These are phyloP conservation scores for Platismatia glauca DNA, from an alignment of 495 filamentous ascomycete genomes.

Conservation along the genomic window DNA sequence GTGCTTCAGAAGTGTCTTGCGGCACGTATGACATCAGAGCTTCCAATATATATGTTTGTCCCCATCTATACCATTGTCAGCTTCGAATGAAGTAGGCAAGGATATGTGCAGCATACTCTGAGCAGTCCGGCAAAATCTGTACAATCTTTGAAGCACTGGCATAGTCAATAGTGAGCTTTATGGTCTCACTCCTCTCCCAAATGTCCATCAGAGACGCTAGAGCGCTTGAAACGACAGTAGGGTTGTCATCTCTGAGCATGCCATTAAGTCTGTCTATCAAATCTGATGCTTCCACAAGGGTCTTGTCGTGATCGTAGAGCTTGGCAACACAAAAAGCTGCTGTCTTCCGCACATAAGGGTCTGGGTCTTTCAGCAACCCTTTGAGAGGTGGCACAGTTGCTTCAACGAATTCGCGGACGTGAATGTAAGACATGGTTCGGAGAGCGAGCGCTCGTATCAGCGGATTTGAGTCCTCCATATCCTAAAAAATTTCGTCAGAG, in stretches of 20 bases:
- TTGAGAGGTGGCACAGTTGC: slow-evolving; percentile 79
- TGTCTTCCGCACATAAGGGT: slow-evolving; percentile 97
- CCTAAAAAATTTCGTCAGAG: slow-evolving; percentile 39
- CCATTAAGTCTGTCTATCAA: slow-evolving; percentile 86
- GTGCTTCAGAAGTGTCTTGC: slow-evolving; percentile 78
- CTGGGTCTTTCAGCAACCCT: slow-evolving; percentile 70
- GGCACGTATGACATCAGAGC: slow-evolving; percentile 97
- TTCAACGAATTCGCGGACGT: slow-evolving; percentile 93
- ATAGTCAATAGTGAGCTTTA: slow-evolving; percentile 97
- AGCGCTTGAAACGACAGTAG: slow-evolving; percentile 92
- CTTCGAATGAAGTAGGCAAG: background rate
- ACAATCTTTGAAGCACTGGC: slow-evolving; percentile 95
- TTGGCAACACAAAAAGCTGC: slow-evolving; percentile 96
- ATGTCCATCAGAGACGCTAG: slow-evolving; percentile 93
- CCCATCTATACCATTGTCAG: slow-evolving; percentile 64
- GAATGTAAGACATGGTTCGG: slow-evolving; percentile 93
- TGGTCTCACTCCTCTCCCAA: slow-evolving; percentile 94
- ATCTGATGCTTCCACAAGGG: slow-evolving; percentile 80
- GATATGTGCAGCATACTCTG: slow-evolving; percentile 55
- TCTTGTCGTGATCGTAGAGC: slow-evolving; percentile 90
- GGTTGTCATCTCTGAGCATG: slow-evolving; percentile 90
- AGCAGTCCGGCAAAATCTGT: slow-evolving; percentile 91
- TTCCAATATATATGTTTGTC: slow-evolving; percentile 97
- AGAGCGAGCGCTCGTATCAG: slow-evolving; percentile 87
- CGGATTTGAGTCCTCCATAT: slow-evolving; percentile 90